These are phyloP conservation scores for Solanum sejunctum DNA, from an alignment of 257 asterid genomes.

Conservation along the genomic window DNA sequence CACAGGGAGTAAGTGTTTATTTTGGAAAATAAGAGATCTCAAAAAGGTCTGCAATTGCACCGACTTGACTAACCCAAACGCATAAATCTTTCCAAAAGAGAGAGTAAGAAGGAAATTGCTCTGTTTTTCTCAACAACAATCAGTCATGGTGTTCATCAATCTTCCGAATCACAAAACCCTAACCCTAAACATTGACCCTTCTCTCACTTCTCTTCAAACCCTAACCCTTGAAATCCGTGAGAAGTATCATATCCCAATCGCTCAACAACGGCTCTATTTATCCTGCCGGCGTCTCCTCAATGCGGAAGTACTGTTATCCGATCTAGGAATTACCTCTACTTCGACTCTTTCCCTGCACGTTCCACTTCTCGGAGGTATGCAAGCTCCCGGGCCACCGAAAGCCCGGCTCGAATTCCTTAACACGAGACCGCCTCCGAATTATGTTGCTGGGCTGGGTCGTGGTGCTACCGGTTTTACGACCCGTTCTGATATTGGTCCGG, in stretches of 20 bases:
- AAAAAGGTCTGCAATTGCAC: too few species aligned
- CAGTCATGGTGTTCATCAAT: slow-evolving; percentile 44
- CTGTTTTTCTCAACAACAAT: too few species aligned
- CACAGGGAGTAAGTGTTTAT: too few species aligned
- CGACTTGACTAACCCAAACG: too few species aligned
- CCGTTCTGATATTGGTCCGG: slow-evolving; percentile 94
- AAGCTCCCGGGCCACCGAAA: slow-evolving; percentile 52
- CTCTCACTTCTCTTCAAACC: slow-evolving; percentile 23
- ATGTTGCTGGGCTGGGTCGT: slow-evolving; percentile 91
- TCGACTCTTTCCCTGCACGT: slow-evolving; percentile 50
- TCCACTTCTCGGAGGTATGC: slow-evolving; percentile 61
- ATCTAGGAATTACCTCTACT: slow-evolving; percentile 32
- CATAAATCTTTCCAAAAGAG: too few species aligned
- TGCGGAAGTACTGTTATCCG: slow-evolving; percentile 15
- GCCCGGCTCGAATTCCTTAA: slow-evolving; percentile 42
- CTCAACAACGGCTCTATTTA: slow-evolving; percentile 49
- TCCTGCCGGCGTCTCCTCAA: slow-evolving; percentile 36
- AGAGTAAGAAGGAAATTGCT: too few species aligned
- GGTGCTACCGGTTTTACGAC: slow-evolving; percentile 97
- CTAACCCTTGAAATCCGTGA: slow-evolving; percentile 32
- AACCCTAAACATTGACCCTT: slow-evolving; percentile 38
- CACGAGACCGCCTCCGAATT: slow-evolving; percentile 64
- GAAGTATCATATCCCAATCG: slow-evolving; percentile 22
- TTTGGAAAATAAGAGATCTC: too few species aligned
- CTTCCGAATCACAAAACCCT: slow-evolving; percentile 48